These are phyloP conservation scores for Climacium dendroides DNA, from an alignment of 225 moss, liverwort and hornwort genomes.

Conservation along the genomic window DNA sequence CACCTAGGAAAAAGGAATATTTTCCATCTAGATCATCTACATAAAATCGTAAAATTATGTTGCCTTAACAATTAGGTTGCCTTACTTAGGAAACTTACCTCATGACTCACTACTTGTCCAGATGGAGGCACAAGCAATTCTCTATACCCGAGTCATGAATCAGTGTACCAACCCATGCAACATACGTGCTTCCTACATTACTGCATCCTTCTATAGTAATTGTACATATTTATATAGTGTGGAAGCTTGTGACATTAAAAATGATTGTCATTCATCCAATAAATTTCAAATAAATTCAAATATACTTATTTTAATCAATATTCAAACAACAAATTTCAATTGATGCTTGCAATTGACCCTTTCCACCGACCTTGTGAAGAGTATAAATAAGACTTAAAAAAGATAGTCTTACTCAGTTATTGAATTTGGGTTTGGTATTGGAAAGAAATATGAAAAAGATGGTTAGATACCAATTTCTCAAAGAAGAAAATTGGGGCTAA, in stretches of 20 bases:
- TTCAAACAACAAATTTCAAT: neutral
- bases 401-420: accelerated
- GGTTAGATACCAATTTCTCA: accelerated
- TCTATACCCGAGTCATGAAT: no score
- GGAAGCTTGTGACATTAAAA: no score
- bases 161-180: no score
- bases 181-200: no score
- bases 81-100: no score
- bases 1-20: neutral
- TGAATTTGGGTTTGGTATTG: neutral
- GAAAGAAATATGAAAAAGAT: neutral
- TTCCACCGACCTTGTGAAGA: neutral
- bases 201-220: no score
- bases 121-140: no score
- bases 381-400: neutral
- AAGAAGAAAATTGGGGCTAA: accelerated
- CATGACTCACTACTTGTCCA: no score
- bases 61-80: no score
- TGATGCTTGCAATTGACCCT: neutral
- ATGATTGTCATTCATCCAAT: neutral
- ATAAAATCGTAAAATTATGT: no score
- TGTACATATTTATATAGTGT: no score
- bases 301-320: neutral
- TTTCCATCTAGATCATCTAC: no score
- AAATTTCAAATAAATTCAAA: neutral